Evolutionary conservation across 108 stramenopile species (phyloP), one percentile per base, ranked within the genome.

Genomic region (Schizochytrium sp.): DNA sequence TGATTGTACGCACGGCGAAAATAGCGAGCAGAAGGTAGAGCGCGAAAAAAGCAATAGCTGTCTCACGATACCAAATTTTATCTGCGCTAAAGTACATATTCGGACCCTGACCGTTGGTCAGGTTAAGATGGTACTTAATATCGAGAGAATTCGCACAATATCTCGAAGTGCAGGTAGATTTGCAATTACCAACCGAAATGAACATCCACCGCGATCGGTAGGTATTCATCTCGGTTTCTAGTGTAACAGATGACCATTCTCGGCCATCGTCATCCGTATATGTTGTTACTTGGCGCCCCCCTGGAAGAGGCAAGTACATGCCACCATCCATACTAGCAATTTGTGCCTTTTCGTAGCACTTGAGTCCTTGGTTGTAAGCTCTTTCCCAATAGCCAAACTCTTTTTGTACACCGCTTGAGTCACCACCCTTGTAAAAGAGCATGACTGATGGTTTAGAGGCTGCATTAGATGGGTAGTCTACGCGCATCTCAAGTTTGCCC

Each of bases 51-150:
- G 56, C 42, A 10, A 49, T 0, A 17, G 69, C 7, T 0, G 19
- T 38, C 17, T 87, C 49, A 17, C 46, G 19, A 15, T 57, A 56
- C 56, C 90, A 87, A 19, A 45, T 56, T 42, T 90, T 57, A 56
- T 90, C 90, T 5, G 90, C 90, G 15, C 87, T 88, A 60, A 90
- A 90, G 88, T 88, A 64, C 72, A 46, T 73, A 17, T 42, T 19
- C 15, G 19, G 7, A 3, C 4, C 55, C 45, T 17, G 4, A 44
- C 89, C 89, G 89, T 89, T 89, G 69, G 89, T 89, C 0, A 89
- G 46, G 72, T 41, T 41, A 19, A 76, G 47, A 2, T 5, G 61
- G 38, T 89, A 89, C 4, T 87, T 83, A 53, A 83, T 83, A 55
- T 83, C 76, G 47, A 83, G 76, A n/a, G 76, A 83, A 53, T 83